Conservation (phyloP, 495 filamentous ascomycete genomes). For the Xylaria acuta region DNA sequence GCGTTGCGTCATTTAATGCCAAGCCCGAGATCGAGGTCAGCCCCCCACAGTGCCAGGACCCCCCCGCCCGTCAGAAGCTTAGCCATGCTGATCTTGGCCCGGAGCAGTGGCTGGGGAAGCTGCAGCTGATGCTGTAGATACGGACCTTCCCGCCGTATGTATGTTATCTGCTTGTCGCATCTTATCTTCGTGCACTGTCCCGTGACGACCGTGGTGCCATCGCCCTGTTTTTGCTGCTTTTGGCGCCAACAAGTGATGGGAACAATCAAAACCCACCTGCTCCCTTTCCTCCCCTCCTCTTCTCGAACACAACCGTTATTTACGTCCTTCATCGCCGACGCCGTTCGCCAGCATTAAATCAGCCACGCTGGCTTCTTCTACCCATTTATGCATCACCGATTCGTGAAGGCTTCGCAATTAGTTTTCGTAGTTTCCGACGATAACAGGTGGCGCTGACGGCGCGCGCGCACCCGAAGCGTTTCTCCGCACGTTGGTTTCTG, state of each 20-base stretch:
- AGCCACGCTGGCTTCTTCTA: slow-evolving; percentile 3
- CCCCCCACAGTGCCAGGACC: slow-evolving; percentile 1
- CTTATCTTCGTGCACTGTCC: neutral
- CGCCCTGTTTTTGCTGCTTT: neutral
- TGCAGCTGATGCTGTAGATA: neutral
- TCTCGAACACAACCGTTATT: neutral
- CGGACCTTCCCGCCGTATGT: slow-evolving; percentile 7
- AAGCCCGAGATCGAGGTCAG: neutral
- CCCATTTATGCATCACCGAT: neutral
- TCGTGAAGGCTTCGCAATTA: neutral
- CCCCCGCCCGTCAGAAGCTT: slow-evolving; percentile 18
- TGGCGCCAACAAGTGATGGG: neutral
- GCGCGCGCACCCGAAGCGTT: slow-evolving; percentile 16
- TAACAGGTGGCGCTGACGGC: neutral
- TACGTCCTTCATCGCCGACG: neutral
- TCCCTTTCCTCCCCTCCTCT: neutral
- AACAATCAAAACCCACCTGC: neutral
- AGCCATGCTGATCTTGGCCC: slow-evolving; percentile 3
- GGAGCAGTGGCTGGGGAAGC: neutral
- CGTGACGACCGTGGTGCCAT: neutral
- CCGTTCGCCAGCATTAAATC: neutral
- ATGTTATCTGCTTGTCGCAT: neutral
- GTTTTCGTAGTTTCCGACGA: neutral
- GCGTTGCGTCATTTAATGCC: slow-evolving; percentile 17
- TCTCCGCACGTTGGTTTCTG: neutral